These are phyloP conservation scores for Sphaceloma murrayae DNA, from an alignment of 2,329 filamentous ascomycete species.

Conservation along the genomic window DNA sequence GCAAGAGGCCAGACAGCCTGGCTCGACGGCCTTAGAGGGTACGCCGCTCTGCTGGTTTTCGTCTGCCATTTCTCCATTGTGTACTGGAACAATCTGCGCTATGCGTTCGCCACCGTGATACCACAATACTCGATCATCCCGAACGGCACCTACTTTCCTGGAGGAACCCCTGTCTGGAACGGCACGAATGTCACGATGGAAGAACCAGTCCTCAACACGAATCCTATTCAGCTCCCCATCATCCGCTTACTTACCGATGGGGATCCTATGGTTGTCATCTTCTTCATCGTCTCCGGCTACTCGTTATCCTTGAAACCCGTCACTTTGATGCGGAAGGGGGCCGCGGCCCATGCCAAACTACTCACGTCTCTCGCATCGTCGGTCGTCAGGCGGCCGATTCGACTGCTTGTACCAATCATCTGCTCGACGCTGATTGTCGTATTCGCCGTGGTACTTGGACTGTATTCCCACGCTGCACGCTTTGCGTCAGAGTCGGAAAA, in stretches of 20 bases:
- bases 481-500: conserved; percentile 8
- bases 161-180: conserved; percentile 24
- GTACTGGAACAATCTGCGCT: conserved; percentile 17
- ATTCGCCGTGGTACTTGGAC: conserved; percentile 7
- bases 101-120: conserved; percentile 17
- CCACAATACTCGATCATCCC: conserved; percentile 19
- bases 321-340: conserved; percentile 25
- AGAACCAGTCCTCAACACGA: neutral
- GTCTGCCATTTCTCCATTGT: conserved; percentile 46
- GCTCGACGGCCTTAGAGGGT: conserved; percentile 56
- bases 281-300: conserved; percentile 54
- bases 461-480: conserved; percentile 7
- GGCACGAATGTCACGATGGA: conserved; percentile 1
- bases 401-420: conserved; percentile 21
- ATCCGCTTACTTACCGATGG: conserved; percentile 48
- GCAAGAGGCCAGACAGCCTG: conserved; percentile 41
- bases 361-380: conserved; percentile 19
- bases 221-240: conserved; percentile 41
- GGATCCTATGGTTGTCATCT: conserved; percentile 49
- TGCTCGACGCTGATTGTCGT: conserved; percentile 21
- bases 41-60: conserved; percentile 58
- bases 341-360: conserved; percentile 21
- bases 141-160: conserved; percentile 22
- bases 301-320: conserved; percentile 41
- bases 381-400: conserved; percentile 21